phyloP scores from a whole-genome alignment of 352 stramenopile genomes.

The Phytophthora meadii region DNA sequence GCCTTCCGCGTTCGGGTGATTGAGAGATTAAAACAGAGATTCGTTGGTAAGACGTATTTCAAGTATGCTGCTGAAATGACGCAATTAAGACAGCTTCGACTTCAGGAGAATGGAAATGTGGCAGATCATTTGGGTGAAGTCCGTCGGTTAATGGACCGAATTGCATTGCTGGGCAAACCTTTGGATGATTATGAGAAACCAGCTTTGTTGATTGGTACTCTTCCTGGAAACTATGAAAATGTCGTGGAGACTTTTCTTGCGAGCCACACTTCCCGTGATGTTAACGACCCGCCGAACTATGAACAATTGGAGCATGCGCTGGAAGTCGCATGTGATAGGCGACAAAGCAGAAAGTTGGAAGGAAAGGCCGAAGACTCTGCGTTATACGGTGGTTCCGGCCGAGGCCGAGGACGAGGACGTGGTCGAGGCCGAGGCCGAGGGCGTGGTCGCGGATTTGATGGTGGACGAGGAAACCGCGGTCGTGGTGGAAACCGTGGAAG shows the following conservation, averaged over 20 bases:
- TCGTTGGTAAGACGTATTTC: conserved; percentile 15
- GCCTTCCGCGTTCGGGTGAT: conserved; percentile 1
- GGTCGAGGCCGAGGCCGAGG: too few relatives aligned
- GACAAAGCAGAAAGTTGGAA: conserved; percentile 4
- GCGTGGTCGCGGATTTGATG: too few relatives aligned
- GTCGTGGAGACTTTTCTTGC: conserved; percentile 22
- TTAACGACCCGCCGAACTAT: conserved; percentile 12
- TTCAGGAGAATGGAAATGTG: conserved; percentile 3
- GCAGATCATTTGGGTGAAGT: conserved; percentile 22
- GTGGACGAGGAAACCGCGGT: too few relatives aligned
- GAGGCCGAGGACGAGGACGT: not conserved
- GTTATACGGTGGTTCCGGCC: not conserved
- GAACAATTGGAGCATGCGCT: conserved; percentile 18
- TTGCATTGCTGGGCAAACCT: conserved; percentile 7
- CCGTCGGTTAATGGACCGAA: conserved; percentile 10
- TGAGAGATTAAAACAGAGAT: conserved; percentile 16
- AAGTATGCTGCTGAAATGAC: conserved; percentile 18
- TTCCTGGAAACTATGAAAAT: conserved; percentile 8
- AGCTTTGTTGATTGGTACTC: conserved; percentile 19
- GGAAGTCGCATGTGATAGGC: conserved; percentile 11
- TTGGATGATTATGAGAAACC: conserved; percentile 21
- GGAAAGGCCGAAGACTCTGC: conserved; percentile 2
- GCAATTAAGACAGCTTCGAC: conserved; percentile 11
- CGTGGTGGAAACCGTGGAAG: too few relatives aligned
- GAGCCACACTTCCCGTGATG: conserved; percentile 4